Evolutionary conservation across 2,329 filamentous ascomycete genomes (phyloP), one percentile per base, ranked within the genome.

Genomic region (Fusarium fracticaudum): DNA sequence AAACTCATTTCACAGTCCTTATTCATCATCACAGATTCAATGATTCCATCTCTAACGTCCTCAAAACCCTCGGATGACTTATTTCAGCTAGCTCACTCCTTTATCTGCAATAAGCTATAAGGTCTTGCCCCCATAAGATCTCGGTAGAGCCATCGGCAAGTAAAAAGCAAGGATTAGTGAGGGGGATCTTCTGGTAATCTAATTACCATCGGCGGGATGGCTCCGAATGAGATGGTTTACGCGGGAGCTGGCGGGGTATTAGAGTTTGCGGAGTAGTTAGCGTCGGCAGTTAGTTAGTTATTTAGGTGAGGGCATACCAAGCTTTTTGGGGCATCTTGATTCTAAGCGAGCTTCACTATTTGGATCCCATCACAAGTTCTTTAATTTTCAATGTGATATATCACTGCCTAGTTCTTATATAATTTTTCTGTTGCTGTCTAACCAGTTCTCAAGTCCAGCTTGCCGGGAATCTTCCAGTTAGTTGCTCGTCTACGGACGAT

Each of bases 311-410:
- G 38, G 18, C 24, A 26, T 35, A 35, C 48, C 48, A 35, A 8
- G 14, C 48, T 18, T 11, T 12, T 61, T 35, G 6, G 5, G 50
- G 10, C 12, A 37, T 33, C 5, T 57, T 24, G 7, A 24, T 1
- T 10, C 37, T 35, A 62, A 62, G 59, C 59, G 59, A 61, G 59
- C 4, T 55, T 40, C 0, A 18, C 12, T 44, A 8, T 0, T 20
- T n/a, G 8, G 12, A 24, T 45, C 6, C 8, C 2, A 18, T 18
- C 14, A 20, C 2, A 6, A 3, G 5, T 54, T 18, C 6, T 24
- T 13, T 0, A 4, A 6, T 22, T 17, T 0, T 26, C 5, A 17
- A 6, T 6, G 9, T 2, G 0, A 22, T 33, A 8, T 11, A 6
- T 35, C 11, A 3, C 15, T 24, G 12, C 3, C 0, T 2, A n/a